Conservation (phyloP, 768 basidiomycete genomes). For the Rhodotorula taiwanensis region DNA sequence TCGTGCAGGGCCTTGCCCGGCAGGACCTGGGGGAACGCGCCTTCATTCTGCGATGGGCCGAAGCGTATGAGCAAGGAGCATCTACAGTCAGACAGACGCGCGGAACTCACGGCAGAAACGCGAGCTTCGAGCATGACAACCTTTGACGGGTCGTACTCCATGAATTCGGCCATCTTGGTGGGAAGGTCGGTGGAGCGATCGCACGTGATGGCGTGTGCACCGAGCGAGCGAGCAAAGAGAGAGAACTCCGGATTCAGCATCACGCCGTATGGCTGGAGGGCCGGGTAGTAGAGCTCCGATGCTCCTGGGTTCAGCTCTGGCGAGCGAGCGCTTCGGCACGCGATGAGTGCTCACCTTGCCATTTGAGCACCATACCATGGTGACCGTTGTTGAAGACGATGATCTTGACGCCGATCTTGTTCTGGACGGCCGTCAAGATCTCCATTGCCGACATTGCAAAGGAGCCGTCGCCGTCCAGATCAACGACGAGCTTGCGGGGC, state of each 20-base stretch:
- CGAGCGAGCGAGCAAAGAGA: constrained; percentile 79
- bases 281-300: constrained; percentile 86
- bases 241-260: constrained; percentile 97
- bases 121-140: constrained; percentile 87
- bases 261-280: constrained; percentile 88
- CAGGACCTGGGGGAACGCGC: constrained; percentile 11
- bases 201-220: constrained; percentile 81
- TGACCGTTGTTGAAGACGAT: constrained; percentile 41
- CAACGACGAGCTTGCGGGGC: constrained; percentile 84
- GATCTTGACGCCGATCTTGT: constrained; percentile 80
- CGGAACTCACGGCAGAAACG: constrained; percentile 54
- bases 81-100: too few relatives aligned
- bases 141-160: constrained; percentile 80
- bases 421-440: constrained; percentile 85
- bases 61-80: too few relatives aligned
- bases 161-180: constrained; percentile 95
- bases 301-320: background rate
- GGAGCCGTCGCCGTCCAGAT: constrained; percentile 95
- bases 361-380: constrained; percentile 91
- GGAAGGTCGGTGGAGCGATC: constrained; percentile 66
- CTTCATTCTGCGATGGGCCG: constrained; percentile 20
- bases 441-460: constrained; percentile 99
- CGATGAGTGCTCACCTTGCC: constrained; percentile 66
- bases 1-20: constrained; percentile 93
- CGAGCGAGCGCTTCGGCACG: constrained; percentile 4